phyloP scores from a whole-genome alignment of 176 grass and related monocot genomes.

The Stipa capillata region DNA sequence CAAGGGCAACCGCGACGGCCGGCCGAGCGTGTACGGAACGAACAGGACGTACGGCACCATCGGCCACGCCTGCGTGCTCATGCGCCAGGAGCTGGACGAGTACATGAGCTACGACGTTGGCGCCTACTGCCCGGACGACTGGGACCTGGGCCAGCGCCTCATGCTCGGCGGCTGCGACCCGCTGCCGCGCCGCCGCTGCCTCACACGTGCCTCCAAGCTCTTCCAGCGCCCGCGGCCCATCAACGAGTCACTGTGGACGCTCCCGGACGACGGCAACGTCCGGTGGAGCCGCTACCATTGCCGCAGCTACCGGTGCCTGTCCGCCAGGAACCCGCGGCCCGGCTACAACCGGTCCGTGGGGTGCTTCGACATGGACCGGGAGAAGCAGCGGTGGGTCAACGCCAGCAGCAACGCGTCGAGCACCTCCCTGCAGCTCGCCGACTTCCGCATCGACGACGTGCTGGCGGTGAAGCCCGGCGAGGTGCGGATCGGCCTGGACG shows the following conservation, averaged over 20 bases:
- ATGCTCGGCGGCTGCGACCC: slow-evolving; percentile 81
- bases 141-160: slow-evolving; percentile 67
- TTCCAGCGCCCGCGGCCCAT: slow-evolving; percentile 41
- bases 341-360: slow-evolving; percentile 61
- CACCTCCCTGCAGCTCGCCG: slow-evolving; percentile 19
- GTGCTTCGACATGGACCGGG: slow-evolving; percentile 83
- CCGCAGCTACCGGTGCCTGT: slow-evolving; percentile 57
- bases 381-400: slow-evolving; percentile 52
- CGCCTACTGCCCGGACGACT: slow-evolving; percentile 60
- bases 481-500: slow-evolving; percentile 68
- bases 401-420: not conserved
- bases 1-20: slow-evolving; percentile 45
- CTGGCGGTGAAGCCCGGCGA: slow-evolving; percentile 66
- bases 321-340: slow-evolving; percentile 46
- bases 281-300: slow-evolving; percentile 83
- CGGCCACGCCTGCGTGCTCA: slow-evolving; percentile 54
- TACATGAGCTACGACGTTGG: slow-evolving; percentile 78
- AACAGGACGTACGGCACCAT: slow-evolving; percentile 43
- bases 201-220: slow-evolving; percentile 60
- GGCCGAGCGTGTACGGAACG: slow-evolving; percentile 23
- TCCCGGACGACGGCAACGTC: slow-evolving; percentile 68
- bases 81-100: slow-evolving; percentile 51
- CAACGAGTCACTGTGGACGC: slow-evolving; percentile 54
- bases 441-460: slow-evolving; percentile 70
- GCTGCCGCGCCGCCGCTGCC: slow-evolving; percentile 72